Percentiles rank a stretch among this genome's conserved stretches.
phyloP scores from a whole-genome alignment of 805 yeast genomes.

The Starmerella ratchasimensis region DNA sequence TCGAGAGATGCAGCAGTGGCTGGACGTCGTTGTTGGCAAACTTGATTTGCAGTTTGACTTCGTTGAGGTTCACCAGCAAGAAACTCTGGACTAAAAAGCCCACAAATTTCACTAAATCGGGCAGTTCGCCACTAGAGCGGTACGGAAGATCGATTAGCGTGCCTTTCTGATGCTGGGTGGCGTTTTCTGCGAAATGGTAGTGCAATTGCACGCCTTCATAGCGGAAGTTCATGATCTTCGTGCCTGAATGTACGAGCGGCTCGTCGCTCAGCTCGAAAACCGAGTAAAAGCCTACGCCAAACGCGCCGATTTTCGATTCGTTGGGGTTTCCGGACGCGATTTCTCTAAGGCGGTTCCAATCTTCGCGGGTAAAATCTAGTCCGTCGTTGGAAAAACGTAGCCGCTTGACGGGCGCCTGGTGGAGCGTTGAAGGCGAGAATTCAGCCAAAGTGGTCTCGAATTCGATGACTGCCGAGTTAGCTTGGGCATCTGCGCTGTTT shows the following conservation, averaged over 20 bases:
- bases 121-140: conserved; percentile 21
- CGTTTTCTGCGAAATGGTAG: conserved; percentile 21
- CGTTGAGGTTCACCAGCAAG: conserved; percentile 25
- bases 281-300: conserved; percentile 45
- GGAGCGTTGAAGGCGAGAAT: conserved; percentile 17
- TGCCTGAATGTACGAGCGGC: conserved; percentile 45
- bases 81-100: conserved; percentile 30
- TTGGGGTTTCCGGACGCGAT: conserved; percentile 33
- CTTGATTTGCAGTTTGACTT: conserved; percentile 20
- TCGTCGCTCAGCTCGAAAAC: conserved; percentile 73
- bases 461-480: conserved; percentile 25
- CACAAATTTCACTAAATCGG: conserved; percentile 26
- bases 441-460: conserved; percentile 18
- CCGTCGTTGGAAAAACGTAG: conserved; percentile 26
- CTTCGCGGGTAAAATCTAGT: conserved; percentile 25
- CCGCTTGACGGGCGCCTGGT: conserved; percentile 22
- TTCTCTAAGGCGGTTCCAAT: conserved; percentile 30
- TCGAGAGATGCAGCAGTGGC: conserved; percentile 22
- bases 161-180: conserved; percentile 20
- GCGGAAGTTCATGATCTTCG: conserved; percentile 27
- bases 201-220: conserved; percentile 29
- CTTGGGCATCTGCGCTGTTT: conserved; percentile 31
- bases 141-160: conserved; percentile 30
- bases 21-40: conserved; percentile 19
- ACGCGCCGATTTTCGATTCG: conserved; percentile 32